Evolutionary conservation across 441 rosid species (phyloP), one percentile per base, ranked within the genome.

Genomic region (Raphanus hybrid): DNA sequence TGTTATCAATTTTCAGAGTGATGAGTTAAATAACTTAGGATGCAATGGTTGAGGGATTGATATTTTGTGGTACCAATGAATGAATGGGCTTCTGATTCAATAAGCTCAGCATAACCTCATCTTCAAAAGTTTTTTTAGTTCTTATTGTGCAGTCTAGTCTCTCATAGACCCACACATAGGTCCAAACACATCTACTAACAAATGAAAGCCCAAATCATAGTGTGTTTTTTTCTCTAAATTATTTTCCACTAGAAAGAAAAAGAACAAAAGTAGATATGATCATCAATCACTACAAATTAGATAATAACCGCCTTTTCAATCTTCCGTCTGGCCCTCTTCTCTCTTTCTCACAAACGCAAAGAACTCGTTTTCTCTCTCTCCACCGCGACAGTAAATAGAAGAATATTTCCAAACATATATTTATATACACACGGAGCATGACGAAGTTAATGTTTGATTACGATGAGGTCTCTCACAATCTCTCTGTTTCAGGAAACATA

Each of bases 391-490:
- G 37, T 3, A 55, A 74, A 65, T 7, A 20, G 34, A 23, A 63
- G 66, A 54, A 26, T 55, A 63, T 26, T 54, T 55, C 60, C 18
- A 61, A 11, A 18, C 74, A 68, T 3, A 16, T 45, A 45, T 45
- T 9, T 3, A 68, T 3, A 16, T 45, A 45, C 12, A 20, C 64
- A 12, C 9, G 43, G 7, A 70, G 7, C 61, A 58, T 71, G 43
- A 7, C 6, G 60, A 55, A 74, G 41, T 64, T 32, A 48, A 58
- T 68, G 18, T 78, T 50, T 62, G 41, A 55, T n/a, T 79, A 79
- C 62, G 55, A 74, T 2, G 82, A 79, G 78, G 82, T 79, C 10
- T 59, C 3, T 27, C 61, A 11, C 10, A 6, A 11, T 39, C 70
- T 77, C 71, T 77, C 64, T 59, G 71, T 58, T 64, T 45, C n/a